These are phyloP conservation scores for Chalciporus piperatus DNA, from an alignment of 768 basidiomycete genomes.

Conservation along the genomic window DNA sequence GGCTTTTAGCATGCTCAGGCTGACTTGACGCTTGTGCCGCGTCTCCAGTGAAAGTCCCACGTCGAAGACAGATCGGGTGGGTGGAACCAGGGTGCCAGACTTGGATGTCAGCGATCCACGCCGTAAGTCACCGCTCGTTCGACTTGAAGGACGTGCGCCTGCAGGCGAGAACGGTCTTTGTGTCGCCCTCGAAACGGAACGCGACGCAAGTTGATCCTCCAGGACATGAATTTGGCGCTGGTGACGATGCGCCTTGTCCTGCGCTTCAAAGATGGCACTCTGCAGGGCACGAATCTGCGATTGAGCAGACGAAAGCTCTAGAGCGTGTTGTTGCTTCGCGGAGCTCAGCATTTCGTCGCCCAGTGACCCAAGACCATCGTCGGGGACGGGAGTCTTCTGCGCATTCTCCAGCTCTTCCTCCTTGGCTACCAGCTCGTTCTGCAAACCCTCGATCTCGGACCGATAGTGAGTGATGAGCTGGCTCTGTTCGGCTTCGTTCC, in stretches of 20 bases:
- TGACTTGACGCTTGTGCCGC: constrained; percentile 77
- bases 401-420: constrained; percentile 67
- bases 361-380: constrained; percentile 49
- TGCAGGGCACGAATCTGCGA: constrained; percentile 79
- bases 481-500: constrained; percentile 56
- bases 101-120: constrained; percentile 34
- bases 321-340: constrained; percentile 67
- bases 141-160: constrained; percentile 42
- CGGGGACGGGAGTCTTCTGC: constrained; percentile 39
- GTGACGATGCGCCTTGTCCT: constrained; percentile 61
- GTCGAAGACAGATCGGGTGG: constrained; percentile 61
- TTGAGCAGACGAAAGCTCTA: constrained; percentile 79
- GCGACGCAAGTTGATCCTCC: constrained; percentile 61
- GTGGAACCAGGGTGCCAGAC: constrained; percentile 33
- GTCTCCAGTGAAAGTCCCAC: constrained; percentile 71
- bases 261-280: constrained; percentile 67
- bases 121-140: constrained; percentile 37
- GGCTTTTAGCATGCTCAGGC: constrained; percentile 86
- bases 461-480: constrained; percentile 62
- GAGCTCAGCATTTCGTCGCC: constrained; percentile 74
- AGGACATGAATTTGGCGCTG: constrained; percentile 65
- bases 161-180: constrained; percentile 48
- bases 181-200: constrained; percentile 40
- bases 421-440: constrained; percentile 55
- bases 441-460: constrained; percentile 69